Evolutionary conservation across 345 rosid genomes (phyloP).

Genomic region (Anacardium occidentale): DNA sequence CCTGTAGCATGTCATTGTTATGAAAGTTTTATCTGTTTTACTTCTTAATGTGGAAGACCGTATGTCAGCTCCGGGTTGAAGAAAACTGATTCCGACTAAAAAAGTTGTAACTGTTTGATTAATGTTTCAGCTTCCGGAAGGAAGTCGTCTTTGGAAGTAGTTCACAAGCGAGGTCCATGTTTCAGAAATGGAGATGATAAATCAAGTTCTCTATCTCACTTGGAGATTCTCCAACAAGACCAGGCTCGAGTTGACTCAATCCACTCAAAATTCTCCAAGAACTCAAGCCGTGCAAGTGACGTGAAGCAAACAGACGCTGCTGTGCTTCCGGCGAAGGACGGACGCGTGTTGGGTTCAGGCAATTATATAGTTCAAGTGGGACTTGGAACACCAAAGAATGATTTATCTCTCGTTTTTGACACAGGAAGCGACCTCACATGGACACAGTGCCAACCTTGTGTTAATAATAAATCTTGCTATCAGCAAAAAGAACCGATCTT

Average conservation of each 20-base stretch:
- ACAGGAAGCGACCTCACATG: conserved; percentile 76
- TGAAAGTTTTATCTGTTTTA: too few relatives aligned
- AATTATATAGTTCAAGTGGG: conserved; percentile 58
- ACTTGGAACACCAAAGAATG: conserved; percentile 55
- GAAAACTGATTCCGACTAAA: too few relatives aligned
- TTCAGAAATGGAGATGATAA: conserved; percentile 19
- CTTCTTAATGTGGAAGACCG: too few relatives aligned
- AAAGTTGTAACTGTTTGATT: background rate
- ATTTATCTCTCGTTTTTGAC: conserved; percentile 50
- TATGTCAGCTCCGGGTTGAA: too few relatives aligned
- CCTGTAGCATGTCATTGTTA: too few relatives aligned
- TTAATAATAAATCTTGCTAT: conserved; percentile 43
- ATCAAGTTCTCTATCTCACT: conserved; percentile 30
- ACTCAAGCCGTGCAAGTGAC: conserved; percentile 8
- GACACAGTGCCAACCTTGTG: conserved; percentile 66
- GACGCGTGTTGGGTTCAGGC: conserved; percentile 48
- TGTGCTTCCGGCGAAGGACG: conserved; percentile 58
- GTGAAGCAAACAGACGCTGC: conserved; percentile 30
- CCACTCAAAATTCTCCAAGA: conserved; percentile 41
- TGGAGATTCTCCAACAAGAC: conserved; percentile 53
- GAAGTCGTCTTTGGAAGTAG: conserved; percentile 50
- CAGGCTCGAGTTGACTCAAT: conserved; percentile 60
- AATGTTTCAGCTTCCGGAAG: conserved; percentile 26
- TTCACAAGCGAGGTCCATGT: conserved; percentile 76
- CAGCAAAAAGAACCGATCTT: conserved; percentile 49